Base-by-base conservation (phyloP, 345 rosid genomes). In the Bruguiera parviflora region DNA sequence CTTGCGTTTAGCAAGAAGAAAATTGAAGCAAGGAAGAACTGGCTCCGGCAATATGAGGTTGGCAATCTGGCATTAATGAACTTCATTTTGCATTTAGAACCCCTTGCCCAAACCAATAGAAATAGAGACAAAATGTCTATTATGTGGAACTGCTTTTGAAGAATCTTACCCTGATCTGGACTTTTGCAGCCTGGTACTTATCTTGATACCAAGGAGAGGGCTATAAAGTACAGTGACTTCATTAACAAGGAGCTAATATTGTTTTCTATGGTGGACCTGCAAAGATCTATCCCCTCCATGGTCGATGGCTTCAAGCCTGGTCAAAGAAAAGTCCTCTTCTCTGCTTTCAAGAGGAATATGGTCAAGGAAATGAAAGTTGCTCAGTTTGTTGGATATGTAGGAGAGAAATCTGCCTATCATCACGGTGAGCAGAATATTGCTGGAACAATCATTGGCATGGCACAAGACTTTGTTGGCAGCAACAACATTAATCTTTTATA, bases 1-100 rank as follows among this genome's bases (percentile, higher is more conserved):
- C 97, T 96, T 58, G 99, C 99, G 5, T 96, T 96, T 72, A 92
- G 99, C 78, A 96, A 89, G 81, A 96, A 89, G 84, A 96, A 92
- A 83, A 87, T 90, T 2, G 98, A 96, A 53, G 97, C 92, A n/a
- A 86, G 99, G 69, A 96, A 96, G 77, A 87, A 75, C 64, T 96
- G 99, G 99, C 91, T 96, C 63, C 80, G 85, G n/a, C 88, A 89
- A 64, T 87, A 77, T 67, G 89, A 84, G 97, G 98, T 96, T 31
- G 63, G 75, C 58, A 65, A 11, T 37, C 28, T 10, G 69, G 28
- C 24, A 13, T 10, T 35, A 7, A 37, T 7, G 25, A 31, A 24
- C 31, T 28, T 32, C 10, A 46, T 21, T 57, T 8, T 64, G 37
- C 18, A 7, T 13, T 31, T 29, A 29, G 2, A 20, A 22, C 32